These are phyloP conservation scores for Croton laevigatus DNA, from an alignment of 441 rosid genomes.

Conservation along the genomic window DNA sequence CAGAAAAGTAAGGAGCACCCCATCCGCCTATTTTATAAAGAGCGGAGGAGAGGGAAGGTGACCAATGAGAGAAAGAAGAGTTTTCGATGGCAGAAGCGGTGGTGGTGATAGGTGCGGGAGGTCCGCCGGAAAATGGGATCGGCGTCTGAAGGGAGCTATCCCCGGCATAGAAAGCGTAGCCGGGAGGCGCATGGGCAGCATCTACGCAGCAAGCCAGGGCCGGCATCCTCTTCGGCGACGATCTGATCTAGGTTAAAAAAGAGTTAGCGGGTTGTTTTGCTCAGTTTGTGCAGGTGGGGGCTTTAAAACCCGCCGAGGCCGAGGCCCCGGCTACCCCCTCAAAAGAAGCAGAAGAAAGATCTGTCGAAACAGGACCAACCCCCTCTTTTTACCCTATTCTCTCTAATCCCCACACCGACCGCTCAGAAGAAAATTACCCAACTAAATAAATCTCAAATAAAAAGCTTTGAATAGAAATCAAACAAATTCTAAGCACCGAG, in stretches of 20 bases:
- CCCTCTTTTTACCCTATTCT: constrained; percentile 46
- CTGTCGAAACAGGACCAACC: constrained; percentile 42
- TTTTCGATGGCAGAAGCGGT: constrained; percentile 22
- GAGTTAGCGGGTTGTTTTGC: constrained; percentile 7
- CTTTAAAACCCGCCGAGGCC: constrained; percentile 99
- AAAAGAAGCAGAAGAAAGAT: constrained; percentile 68
- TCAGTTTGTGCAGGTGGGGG: constrained; percentile 71
- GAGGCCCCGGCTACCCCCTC: constrained; percentile 99
- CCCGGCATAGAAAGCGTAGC: constrained; percentile 45
- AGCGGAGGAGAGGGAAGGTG: constrained; percentile 59
- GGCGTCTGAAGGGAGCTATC: constrained; percentile 53
- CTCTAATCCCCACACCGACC: constrained; percentile 48
- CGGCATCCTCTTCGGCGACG: constrained; percentile 68
- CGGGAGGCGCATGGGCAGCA: constrained; percentile 65
- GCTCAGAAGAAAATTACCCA: constrained; percentile 35
- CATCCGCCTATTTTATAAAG: constrained; percentile 78
- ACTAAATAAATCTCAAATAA: neutral
- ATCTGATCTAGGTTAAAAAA: constrained; percentile 19
- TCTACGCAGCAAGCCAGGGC: constrained; percentile 80
- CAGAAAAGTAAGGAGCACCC: constrained; percentile 89
- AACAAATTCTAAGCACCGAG: constrained; percentile 23
- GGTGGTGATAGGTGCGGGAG: constrained; percentile 29
- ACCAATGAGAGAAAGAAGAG: constrained; percentile 48
- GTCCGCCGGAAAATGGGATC: constrained; percentile 25
- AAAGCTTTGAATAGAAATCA: neutral